Conservation (phyloP, 805 yeast genomes). For the Jamesozyma hellenica region DNA sequence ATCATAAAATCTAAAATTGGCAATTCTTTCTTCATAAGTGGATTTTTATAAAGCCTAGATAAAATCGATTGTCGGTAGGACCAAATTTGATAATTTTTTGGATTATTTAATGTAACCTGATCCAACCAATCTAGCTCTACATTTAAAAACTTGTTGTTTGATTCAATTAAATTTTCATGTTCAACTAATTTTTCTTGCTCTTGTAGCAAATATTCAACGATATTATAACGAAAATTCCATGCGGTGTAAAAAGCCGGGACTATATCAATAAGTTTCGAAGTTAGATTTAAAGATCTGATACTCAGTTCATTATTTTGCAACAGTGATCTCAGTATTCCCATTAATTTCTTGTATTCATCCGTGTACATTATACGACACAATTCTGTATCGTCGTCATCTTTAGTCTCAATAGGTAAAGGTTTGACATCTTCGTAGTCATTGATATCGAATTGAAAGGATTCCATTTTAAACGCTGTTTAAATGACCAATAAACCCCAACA, state of each 20-base stretch:
- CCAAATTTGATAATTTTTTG: conserved; percentile 97
- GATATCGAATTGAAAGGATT: conserved; percentile 3
- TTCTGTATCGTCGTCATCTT: conserved; percentile 33
- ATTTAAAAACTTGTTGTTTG: conserved; percentile 11
- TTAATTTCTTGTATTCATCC: conserved; percentile 53
- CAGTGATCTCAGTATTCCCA: conserved; percentile 54
- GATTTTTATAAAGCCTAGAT: conserved; percentile 25
- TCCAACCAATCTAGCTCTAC: conserved; percentile 76
- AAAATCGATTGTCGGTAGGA: conserved; percentile 70
- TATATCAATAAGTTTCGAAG: conserved; percentile 49
- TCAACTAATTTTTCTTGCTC: conserved; percentile 11
- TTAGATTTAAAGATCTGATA: conserved; percentile 59
- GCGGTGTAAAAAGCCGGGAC: conserved; percentile 89
- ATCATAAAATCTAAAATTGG: conserved; percentile 61
- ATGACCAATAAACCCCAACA: too few species aligned
- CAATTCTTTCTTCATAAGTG: conserved; percentile 41
- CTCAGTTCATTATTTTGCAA: conserved; percentile 52
- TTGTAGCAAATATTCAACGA: conserved; percentile 33
- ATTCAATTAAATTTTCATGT: not conserved
- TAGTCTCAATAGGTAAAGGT: conserved; percentile 35
- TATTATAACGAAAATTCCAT: conserved; percentile 65
- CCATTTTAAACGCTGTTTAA: too few species aligned
- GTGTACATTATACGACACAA: conserved; percentile 62
- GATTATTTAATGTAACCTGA: conserved; percentile 57
- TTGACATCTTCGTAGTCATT: conserved; percentile 33